Evolutionary conservation across 2,329 filamentous ascomycete species (phyloP).

Genomic region (Hypomyces rosellus): DNA sequence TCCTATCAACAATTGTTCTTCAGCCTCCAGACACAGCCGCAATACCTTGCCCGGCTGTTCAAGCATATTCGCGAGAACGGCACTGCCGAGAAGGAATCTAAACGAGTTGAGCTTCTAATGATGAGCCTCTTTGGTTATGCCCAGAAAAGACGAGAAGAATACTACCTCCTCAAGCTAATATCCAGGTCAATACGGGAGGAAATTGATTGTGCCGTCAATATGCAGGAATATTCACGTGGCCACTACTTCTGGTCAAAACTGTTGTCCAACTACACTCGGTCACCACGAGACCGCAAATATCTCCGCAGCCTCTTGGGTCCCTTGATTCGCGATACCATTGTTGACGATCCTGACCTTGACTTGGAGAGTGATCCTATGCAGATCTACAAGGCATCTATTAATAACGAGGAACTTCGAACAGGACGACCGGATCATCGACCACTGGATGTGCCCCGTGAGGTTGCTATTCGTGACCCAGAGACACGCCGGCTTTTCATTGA

Average conservation of each 20-base stretch:
- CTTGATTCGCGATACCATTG: conserved; percentile 82
- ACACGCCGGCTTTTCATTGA: conserved; percentile 90
- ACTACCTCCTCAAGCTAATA: conserved; percentile 88
- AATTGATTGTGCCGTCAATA: conserved; percentile 61
- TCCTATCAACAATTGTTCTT: conserved; percentile 98
- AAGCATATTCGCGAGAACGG: conserved; percentile 75
- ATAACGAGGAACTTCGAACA: conserved; percentile 92
- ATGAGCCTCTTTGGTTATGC: conserved; percentile 97
- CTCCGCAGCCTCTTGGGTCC: conserved; percentile 79
- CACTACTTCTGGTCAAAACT: conserved; percentile 93
- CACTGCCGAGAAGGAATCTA: conserved; percentile 84
- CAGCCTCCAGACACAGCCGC: conserved; percentile 89
- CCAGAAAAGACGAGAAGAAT: conserved; percentile 93
- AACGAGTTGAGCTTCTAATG: conserved; percentile 84
- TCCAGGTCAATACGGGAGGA: conserved; percentile 79
- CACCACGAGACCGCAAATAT: conserved; percentile 87
- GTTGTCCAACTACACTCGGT: conserved; percentile 79
- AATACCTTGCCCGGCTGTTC: conserved; percentile 88
- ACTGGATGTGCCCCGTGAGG: conserved; percentile 79
- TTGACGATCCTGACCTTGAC: conserved; percentile 85
- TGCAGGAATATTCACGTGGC: conserved; percentile 82
- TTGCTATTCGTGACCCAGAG: conserved; percentile 93
- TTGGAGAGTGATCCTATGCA: conserved; percentile 96
- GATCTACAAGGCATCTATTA: conserved; percentile 92
- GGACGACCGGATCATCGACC: conserved; percentile 75